phyloP scores from a whole-genome alignment of 148 eudicot species.

The Rhododendron ovatum region DNA sequence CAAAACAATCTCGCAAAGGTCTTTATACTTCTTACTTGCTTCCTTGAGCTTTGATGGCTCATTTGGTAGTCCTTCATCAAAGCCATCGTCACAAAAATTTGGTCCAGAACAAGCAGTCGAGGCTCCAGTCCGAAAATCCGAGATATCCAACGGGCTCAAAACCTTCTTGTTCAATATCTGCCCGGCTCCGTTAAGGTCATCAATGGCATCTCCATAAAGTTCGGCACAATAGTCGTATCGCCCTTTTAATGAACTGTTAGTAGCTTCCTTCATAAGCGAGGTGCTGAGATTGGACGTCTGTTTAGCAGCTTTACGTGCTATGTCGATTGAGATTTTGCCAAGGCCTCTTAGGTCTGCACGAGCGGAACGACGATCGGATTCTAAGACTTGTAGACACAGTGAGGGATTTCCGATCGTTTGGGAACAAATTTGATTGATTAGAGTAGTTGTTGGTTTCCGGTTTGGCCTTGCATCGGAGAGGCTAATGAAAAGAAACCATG shows the following conservation, averaged over 20 bases:
- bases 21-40: background rate
- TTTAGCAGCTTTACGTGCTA: background rate
- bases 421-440: background rate
- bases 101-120: background rate
- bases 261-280: background rate
- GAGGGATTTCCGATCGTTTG: background rate
- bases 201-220: background rate
- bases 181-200: background rate
- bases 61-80: slow-evolving; percentile 3
- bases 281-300: background rate
- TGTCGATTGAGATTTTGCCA: slow-evolving; percentile 8
- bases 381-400: background rate
- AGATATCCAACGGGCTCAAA: background rate
- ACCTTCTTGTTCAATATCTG: background rate
- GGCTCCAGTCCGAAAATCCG: background rate
- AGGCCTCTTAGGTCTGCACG: slow-evolving; percentile 12
- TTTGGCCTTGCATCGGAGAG: background rate
- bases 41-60: slow-evolving; percentile 6
- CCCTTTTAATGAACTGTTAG: background rate
- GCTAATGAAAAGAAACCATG: background rate
- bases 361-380: slow-evolving; percentile 1
- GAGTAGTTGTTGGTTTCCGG: background rate
- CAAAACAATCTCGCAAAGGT: background rate
- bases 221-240: background rate
- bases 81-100: slow-evolving; percentile 6